phyloP scores from a whole-genome alignment of 768 basidiomycete species.

The Tulasnella calospora region DNA sequence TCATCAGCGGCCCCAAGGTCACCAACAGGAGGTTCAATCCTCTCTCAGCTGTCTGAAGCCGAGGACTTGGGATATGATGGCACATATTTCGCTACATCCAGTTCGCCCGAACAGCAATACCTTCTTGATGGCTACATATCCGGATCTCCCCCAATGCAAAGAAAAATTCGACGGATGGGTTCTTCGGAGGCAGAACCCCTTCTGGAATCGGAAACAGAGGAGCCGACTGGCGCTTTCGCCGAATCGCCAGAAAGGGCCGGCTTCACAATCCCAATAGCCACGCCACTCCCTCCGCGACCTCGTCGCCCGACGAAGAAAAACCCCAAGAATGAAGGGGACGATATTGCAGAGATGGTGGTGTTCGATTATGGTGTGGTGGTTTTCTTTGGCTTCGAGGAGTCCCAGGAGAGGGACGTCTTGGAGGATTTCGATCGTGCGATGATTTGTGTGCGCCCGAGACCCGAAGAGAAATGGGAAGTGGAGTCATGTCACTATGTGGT shows the following conservation, averaged over 20 bases:
- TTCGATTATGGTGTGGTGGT: slow-evolving; percentile 77
- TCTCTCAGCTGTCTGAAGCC: slow-evolving; percentile 71
- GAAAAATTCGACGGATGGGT: not conserved
- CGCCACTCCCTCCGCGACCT: slow-evolving; percentile 24
- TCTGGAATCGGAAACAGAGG: slow-evolving; percentile 15
- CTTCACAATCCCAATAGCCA: slow-evolving; percentile 26
- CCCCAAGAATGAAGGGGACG: slow-evolving; percentile 13
- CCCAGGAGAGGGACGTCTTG: slow-evolving; percentile 73
- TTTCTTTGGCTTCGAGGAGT: slow-evolving; percentile 80
- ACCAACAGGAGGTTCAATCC: slow-evolving; percentile 52
- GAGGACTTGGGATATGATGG: slow-evolving; percentile 90
- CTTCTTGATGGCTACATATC: slow-evolving; percentile 61
- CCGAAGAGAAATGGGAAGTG: slow-evolving; percentile 77
- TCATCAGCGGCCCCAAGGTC: slow-evolving; percentile 62
- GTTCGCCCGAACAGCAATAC: slow-evolving; percentile 31
- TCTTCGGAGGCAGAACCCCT: not conserved
- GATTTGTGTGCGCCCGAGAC: slow-evolving; percentile 55
- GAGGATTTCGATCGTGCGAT: slow-evolving; percentile 77
- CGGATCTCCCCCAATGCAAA: slow-evolving; percentile 31
- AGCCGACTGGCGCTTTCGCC: not conserved
- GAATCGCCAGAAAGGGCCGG: not conserved
- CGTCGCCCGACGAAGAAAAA: slow-evolving; percentile 5
- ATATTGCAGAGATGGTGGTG: slow-evolving; percentile 41
- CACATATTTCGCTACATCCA: slow-evolving; percentile 56
- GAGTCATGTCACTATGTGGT: slow-evolving; percentile 90